A percentile compares a stretch with the other conserved stretches of the same genome.
Conservation (phyloP, 495 filamentous ascomycete species). For the Extremus antarcticus region DNA sequence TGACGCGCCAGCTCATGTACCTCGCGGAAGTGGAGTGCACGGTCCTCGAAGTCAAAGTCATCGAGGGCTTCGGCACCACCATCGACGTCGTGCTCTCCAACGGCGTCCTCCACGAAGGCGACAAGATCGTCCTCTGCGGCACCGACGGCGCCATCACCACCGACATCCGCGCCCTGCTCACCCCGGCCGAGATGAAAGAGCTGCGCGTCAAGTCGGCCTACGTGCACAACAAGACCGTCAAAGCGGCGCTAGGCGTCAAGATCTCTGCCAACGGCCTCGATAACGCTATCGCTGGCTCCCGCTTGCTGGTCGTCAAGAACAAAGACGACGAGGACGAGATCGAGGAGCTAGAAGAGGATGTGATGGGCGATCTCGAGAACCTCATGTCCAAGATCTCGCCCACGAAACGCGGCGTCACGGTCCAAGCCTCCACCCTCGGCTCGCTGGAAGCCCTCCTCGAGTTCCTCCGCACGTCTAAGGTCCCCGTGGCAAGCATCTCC, state of each 20-base stretch:
- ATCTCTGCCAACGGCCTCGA: constrained; percentile 95
- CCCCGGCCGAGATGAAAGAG: constrained; percentile 88
- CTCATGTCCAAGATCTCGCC: constrained; percentile 82
- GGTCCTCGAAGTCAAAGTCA: constrained; percentile 96
- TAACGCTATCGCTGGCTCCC: constrained; percentile 91
- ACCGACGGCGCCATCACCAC: constrained; percentile 88
- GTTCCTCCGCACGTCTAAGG: constrained; percentile 88
- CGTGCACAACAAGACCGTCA: constrained; percentile 98
- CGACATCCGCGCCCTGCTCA: constrained; percentile 92
- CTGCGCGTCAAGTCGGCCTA: constrained; percentile 87
- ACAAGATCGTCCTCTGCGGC: constrained; percentile 90
- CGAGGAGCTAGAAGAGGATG: constrained; percentile 89
- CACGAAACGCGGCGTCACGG: constrained; percentile 84
- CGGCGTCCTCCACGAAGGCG: constrained; percentile 88
- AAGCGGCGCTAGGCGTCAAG: constrained; percentile 96
- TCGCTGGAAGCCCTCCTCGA: constrained; percentile 94
- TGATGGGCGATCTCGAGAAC: constrained; percentile 88
- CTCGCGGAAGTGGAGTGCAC: constrained; percentile 95
- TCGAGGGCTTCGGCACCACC: constrained; percentile 96
- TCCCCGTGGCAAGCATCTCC: constrained; percentile 92
- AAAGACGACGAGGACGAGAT: constrained; percentile 96
- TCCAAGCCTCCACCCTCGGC: constrained; percentile 95
- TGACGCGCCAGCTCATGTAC: constrained; percentile 98
- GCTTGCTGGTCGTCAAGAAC: constrained; percentile 82
- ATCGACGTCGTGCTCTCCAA: constrained; percentile 97